Base-by-base conservation (phyloP, 1,139 yeast genomes). In the Meyerozyma guilliermondii region DNA sequence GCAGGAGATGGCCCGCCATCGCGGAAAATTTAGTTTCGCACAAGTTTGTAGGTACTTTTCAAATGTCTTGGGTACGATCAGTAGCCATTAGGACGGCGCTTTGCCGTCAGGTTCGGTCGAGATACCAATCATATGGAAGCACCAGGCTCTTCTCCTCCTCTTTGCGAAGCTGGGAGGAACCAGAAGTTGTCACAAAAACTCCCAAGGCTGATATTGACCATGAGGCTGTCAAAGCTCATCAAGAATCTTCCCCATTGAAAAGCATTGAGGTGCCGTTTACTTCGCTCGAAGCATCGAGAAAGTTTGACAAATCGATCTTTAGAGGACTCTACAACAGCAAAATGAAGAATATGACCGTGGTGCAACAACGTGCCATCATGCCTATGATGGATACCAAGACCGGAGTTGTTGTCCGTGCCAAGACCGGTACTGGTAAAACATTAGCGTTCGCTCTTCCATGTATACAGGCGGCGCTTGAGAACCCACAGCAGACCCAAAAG, bases 351-450 rank as follows among this genome's bases (percentile, higher is more conserved):
- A 74, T 89, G 53, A 87, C 97, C 0, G 81, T 87, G 1, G 96
- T 88, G 16, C 98, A 89, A 62, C 81, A 83, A 43, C 73, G 76
- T 52, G 76, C 95, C 5, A 68, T 89, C 39, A 66, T 78, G 43
- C 94, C 94, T 7, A 77, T 84, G 46, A 66, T 87, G 43, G 58
- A 73, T 18, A 74, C 78, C 31, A 66, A 74, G 35, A 62, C 60
- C 10, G 91, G 94, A 50, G 70, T 88, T 43, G 89, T 89, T 22
- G 92, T 87, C 30, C 76, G 95, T 52, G 97, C 97, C 29, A 87
- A 87, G 60, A 91, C 98, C 5, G 98, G 97, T 58, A 89, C 97
- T 1, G 98, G 97, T 56, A 91, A 91, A 62, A 91, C 97, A 0
- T 78, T 87, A 46, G 95, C 96, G 0, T 91, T 87, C 59, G 80